Percentiles rank a stretch among this genome's conserved stretches.
phyloP scores from a whole-genome alignment of 1,139 yeast genomes.

The Kodamaea sp. region DNA sequence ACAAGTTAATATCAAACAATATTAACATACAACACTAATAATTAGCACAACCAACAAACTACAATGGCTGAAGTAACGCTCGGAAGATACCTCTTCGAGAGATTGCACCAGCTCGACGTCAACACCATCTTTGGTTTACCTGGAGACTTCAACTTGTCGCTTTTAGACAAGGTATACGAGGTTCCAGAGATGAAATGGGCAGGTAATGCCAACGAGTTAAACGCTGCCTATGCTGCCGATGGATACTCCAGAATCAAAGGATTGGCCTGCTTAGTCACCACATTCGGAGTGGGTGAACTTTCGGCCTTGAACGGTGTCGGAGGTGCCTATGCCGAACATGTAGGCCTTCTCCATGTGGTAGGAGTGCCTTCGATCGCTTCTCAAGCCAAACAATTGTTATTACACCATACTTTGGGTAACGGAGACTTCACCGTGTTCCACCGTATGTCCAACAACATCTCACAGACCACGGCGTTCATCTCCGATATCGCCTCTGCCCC shows the following conservation, averaged over 20 bases:
- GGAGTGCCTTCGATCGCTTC: conserved; percentile 63
- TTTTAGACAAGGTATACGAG: conserved; percentile 65
- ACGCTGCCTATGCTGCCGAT: conserved; percentile 72
- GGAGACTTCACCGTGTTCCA: conserved; percentile 82
- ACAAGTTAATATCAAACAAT: no score
- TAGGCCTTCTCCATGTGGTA: conserved; percentile 55
- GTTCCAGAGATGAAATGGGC: conserved; percentile 58
- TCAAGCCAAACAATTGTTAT: conserved; percentile 56
- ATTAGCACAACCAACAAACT: no score
- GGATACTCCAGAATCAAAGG: conserved; percentile 68
- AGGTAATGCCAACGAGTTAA: conserved; percentile 72
- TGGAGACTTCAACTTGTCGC: conserved; percentile 72
- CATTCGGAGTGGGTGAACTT: conserved; percentile 69
- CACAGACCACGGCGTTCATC: conserved; percentile 33
- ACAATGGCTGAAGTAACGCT: conserved; percentile 37
- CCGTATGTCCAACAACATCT: conserved; percentile 52
- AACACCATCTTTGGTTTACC: conserved; percentile 77
- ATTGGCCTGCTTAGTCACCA: conserved; percentile 59
- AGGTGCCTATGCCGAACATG: conserved; percentile 62
- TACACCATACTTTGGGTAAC: conserved; percentile 74
- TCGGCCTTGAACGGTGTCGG: conserved; percentile 62
- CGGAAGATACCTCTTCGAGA: conserved; percentile 64
- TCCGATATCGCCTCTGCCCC: conserved; percentile 32
- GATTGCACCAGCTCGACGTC: conserved; percentile 59
- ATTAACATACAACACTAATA: no score